Evolutionary conservation across 2,329 filamentous ascomycete species (phyloP).

Genomic region (Emergomyces orientalis): DNA sequence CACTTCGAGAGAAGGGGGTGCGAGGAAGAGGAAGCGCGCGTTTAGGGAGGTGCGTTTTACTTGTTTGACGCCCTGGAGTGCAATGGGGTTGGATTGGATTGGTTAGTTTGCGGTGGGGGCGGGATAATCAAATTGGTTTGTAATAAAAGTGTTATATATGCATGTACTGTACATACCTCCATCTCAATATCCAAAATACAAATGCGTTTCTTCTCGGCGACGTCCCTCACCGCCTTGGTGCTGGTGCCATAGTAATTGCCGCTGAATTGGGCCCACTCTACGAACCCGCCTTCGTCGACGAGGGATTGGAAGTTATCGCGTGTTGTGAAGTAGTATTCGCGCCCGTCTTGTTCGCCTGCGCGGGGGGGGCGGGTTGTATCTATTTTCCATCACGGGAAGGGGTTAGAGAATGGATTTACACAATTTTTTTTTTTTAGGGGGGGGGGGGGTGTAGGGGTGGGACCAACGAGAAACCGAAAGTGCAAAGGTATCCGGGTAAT

Average conservation of each 20-base stretch:
- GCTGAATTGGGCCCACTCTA: conserved; percentile 80
- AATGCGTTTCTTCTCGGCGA: conserved; percentile 59
- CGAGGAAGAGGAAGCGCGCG: conserved; percentile 75
- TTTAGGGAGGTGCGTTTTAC: conserved; percentile 66
- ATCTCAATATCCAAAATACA: conserved; percentile 95
- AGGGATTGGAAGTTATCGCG: conserved; percentile 59
- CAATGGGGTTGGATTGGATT: not conserved
- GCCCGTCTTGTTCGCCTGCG: conserved; percentile 62
- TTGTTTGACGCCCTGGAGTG: conserved; percentile 70
- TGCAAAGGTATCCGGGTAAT: conserved; percentile 35
- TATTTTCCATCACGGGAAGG: too few species aligned
- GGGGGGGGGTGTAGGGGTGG: too few species aligned
- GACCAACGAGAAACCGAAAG: conserved; percentile 34
- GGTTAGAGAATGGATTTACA: too few species aligned
- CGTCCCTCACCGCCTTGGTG: conserved; percentile 66
- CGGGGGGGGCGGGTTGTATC: conserved; percentile 77
- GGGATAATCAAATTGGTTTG: not conserved
- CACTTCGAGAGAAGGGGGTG: conserved; percentile 64
- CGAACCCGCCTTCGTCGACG: conserved; percentile 61
- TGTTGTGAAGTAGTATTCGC: conserved; percentile 71
- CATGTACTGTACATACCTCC: conserved; percentile 53
- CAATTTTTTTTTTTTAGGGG: conserved; percentile 17
- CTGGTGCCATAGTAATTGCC: conserved; percentile 82
- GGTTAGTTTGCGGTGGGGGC: not conserved
- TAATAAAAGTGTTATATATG: not conserved